Base-by-base conservation (phyloP, 352 stramenopile genomes). In the Plasmopara viticola region DNA sequence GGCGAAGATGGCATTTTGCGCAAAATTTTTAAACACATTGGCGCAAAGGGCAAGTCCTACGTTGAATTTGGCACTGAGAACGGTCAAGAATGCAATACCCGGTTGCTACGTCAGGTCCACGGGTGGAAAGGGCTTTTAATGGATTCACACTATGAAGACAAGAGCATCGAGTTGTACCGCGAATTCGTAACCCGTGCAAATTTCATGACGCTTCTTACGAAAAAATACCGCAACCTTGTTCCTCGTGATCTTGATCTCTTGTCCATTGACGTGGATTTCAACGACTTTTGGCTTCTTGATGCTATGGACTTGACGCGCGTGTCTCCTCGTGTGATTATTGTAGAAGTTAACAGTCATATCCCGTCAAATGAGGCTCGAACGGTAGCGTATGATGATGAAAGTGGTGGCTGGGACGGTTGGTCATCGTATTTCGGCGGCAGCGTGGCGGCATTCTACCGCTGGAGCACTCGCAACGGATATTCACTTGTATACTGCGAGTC, bases 401-500 rank as follows among this genome's bases (percentile, higher is more conserved):
- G 43, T 34, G 59, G 54, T 29, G 31, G 49, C n/a, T 90, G 76
- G 76, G 79, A 87, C 37, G 60, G 54, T 1, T 48, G 60, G 18
- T 74, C 63, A 2, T 53, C 72, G 14, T 86, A 79, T 62, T 90
- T 87, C 68, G 79, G 79, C 10, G 72, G 60, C 8, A 73, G 72
- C 29, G 59, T 85, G n/a, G 66, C 56, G 17, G 73, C 77, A 29
- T 69, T 88, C 17, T 37, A 75, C 15, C 45, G 48, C 15, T 86
- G 75, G 72, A 73, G 64, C 0, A 6, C 31, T 9, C 35, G 54
- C 6, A 56, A 79, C 17, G 64, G 61, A 5, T 90, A 87, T 51
- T 83, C 79, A 34, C 62, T 90, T n/a, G 66, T 90, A 53, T 90
- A 87, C 56, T 87, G 75, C 45, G 79, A 90, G 54, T 87, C 73